These are phyloP conservation scores for Conidiobolus incongruus DNA, from an alignment of 371 early-diverging fungal species.

Conservation along the genomic window DNA sequence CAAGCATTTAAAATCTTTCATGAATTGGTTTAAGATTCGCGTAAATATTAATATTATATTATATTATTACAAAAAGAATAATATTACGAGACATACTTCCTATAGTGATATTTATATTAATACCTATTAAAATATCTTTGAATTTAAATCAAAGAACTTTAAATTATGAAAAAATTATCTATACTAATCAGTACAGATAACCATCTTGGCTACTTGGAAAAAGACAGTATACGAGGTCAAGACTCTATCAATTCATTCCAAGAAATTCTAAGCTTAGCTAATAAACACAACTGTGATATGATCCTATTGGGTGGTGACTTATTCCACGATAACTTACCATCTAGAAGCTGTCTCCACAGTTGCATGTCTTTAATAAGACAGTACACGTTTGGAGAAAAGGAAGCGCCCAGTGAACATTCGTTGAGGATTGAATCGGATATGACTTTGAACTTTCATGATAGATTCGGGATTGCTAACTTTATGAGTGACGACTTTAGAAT, in stretches of 20 bases:
- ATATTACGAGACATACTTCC: too few species aligned
- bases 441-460: slow-evolving; percentile 39
- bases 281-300: slow-evolving; percentile 54
- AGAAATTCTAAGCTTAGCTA: slow-evolving; percentile 77
- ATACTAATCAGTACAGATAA: slow-evolving; percentile 91
- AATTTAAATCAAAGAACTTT: too few species aligned
- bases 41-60: too few species aligned
- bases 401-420: too few species aligned
- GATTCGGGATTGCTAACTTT: slow-evolving; percentile 51
- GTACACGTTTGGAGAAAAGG: slow-evolving; percentile 50
- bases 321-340: slow-evolving; percentile 95
- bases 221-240: slow-evolving; percentile 73
- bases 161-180: slow-evolving; percentile 8
- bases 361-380: slow-evolving; percentile 56
- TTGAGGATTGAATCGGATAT: slow-evolving; percentile 59
- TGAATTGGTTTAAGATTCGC: too few species aligned
- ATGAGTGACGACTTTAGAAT: slow-evolving; percentile 78
- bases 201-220: slow-evolving; percentile 92
- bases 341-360: slow-evolving; percentile 51
- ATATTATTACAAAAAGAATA: too few species aligned
- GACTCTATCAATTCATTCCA: slow-evolving; percentile 89
- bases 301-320: slow-evolving; percentile 96
- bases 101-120: too few species aligned
- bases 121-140: too few species aligned
- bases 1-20: too few species aligned